phyloP scores from a whole-genome alignment of 768 basidiomycete species.

The Auriscalpium orientale region DNA sequence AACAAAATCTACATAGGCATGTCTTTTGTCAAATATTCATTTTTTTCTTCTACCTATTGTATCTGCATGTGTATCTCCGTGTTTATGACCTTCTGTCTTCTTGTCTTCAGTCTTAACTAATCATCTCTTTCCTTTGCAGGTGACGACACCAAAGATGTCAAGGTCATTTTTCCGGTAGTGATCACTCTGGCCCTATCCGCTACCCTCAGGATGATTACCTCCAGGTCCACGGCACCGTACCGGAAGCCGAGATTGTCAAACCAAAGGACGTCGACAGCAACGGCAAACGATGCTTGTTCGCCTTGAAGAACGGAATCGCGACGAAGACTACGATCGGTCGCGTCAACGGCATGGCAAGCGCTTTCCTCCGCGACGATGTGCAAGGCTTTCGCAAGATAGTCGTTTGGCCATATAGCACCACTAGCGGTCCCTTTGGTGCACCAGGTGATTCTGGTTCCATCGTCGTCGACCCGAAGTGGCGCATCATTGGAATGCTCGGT shows the following conservation, averaged over 20 bases:
- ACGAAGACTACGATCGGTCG: constrained; percentile 22
- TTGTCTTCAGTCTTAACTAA: constrained; percentile 9
- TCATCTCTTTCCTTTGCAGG: constrained; percentile 4
- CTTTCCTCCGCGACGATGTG: constrained; percentile 9
- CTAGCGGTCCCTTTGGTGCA: constrained; percentile 16
- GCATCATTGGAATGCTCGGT: constrained; percentile 20
- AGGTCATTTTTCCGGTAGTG: constrained; percentile 20
- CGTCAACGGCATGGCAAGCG: constrained; percentile 18
- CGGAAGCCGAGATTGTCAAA: constrained; percentile 13
- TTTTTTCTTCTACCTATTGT: too few species aligned
- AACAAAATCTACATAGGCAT: constrained; percentile 23
- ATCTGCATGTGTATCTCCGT: constrained; percentile 1
- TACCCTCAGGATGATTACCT: constrained; percentile 20
- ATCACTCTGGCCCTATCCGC: constrained; percentile 5
- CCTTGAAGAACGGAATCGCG: constrained; percentile 18
- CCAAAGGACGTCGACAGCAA: constrained; percentile 18
- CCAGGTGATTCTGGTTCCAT: constrained; percentile 23
- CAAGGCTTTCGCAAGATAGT: constrained; percentile 15
- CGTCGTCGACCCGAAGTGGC: constrained; percentile 16
- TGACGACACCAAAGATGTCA: constrained; percentile 19
- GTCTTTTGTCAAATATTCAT: constrained; percentile 11
- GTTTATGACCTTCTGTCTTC: constrained; percentile 11
- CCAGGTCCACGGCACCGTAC: constrained; percentile 11
- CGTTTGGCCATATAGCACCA: constrained; percentile 16
- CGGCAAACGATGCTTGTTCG: constrained; percentile 17